Percentiles rank a stretch among this genome's conserved stretches.
These are phyloP conservation scores for Blastocladiella britannica DNA, from an alignment of 192 early-diverging fungal species.

Conservation along the genomic window DNA sequence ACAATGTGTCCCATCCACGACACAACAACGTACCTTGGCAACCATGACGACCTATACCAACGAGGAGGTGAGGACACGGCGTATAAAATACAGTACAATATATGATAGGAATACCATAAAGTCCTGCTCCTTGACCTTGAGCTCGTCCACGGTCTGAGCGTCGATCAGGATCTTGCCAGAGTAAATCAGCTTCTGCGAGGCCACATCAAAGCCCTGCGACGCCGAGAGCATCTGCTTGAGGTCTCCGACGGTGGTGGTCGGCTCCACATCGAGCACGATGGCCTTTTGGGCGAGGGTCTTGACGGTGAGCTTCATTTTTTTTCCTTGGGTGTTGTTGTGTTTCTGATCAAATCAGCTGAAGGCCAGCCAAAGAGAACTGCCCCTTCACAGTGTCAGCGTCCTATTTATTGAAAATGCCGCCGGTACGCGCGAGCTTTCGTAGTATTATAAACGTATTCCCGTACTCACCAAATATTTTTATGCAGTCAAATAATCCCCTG, in stretches of 20 bases:
- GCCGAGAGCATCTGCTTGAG: conserved; percentile 63
- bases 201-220: conserved; percentile 43
- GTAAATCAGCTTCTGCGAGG: conserved; percentile 68
- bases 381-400: too few relatives aligned
- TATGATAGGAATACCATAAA: too few relatives aligned
- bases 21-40: conserved; percentile 39
- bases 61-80: too few relatives aligned
- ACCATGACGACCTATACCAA: conserved; percentile 94
- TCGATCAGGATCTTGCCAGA: conserved; percentile 79
- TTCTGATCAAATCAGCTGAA: too few relatives aligned
- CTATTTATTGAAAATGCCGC: too few relatives aligned
- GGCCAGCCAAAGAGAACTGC: too few relatives aligned
- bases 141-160: conserved; percentile 44
- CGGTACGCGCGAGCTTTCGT: too few relatives aligned
- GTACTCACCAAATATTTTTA: too few relatives aligned
- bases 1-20: neutral
- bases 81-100: too few relatives aligned
- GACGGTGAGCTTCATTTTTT: conserved; percentile 55
- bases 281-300: conserved; percentile 80
- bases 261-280: conserved; percentile 59
- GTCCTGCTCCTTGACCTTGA: conserved; percentile 69
- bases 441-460: too few relatives aligned
- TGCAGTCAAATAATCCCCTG: too few relatives aligned
- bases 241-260: conserved; percentile 35
- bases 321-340: neutral